Conservation (phyloP, 2,329 filamentous ascomycete genomes). For the Exutisphaerella laricina region DNA sequence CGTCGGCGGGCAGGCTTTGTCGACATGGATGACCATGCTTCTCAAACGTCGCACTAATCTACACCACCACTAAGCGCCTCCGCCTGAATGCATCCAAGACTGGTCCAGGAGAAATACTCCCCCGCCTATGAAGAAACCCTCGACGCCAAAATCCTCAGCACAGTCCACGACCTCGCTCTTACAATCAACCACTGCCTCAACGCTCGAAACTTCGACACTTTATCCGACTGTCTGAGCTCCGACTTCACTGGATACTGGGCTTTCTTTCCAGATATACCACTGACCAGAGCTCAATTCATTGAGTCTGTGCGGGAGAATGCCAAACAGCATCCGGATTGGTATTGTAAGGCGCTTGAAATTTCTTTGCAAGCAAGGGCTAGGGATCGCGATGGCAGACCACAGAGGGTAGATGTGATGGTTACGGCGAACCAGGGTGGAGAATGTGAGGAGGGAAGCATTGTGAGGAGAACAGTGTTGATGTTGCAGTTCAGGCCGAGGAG, state of each 20-base stretch:
- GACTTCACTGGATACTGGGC: neutral
- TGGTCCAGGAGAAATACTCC: too few relatives aligned
- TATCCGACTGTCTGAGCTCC: neutral
- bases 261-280: neutral
- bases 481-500: neutral
- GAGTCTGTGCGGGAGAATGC: neutral
- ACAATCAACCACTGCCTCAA: conserved; percentile 1
- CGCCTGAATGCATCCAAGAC: too few relatives aligned
- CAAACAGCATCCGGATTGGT: neutral
- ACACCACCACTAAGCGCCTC: too few relatives aligned
- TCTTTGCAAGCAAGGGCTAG: neutral
- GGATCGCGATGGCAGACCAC: neutral
- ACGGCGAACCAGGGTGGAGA: neutral
- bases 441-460: neutral
- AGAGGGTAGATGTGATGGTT: neutral
- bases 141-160: neutral
- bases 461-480: neutral
- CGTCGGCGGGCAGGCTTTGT: too few relatives aligned
- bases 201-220: neutral
- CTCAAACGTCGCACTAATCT: too few relatives aligned
- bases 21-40: too few relatives aligned
- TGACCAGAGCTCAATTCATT: neutral
- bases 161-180: neutral
- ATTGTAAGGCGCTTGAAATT: neutral
- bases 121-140: too few relatives aligned